Conservation (phyloP, 75 land plant genomes). For the Chamaecyparis obtusa region DNA sequence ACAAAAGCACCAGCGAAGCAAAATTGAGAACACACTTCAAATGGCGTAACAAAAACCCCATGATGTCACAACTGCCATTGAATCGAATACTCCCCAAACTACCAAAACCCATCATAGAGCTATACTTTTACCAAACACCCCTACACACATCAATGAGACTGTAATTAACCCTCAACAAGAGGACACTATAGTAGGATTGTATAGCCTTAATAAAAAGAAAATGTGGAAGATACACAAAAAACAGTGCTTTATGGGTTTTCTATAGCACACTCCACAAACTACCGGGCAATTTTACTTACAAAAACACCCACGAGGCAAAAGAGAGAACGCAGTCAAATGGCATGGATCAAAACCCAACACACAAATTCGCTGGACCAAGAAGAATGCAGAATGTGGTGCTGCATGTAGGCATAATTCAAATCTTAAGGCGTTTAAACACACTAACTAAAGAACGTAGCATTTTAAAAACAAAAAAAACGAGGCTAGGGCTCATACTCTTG, state of each 20-base stretch:
- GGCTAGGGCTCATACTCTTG: slow-evolving; percentile 16
- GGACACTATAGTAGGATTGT: background rate
- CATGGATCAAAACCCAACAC: background rate
- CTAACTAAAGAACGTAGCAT: background rate
- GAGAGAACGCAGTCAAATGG: background rate
- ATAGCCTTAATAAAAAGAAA: background rate
- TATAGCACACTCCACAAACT: background rate
- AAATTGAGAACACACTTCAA: background rate
- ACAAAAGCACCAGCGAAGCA: background rate
- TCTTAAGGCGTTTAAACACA: background rate
- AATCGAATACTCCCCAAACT: background rate
- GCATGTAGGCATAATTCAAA: background rate
- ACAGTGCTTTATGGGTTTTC: background rate
- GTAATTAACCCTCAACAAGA: background rate
- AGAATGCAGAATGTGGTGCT: background rate
- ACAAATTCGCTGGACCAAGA: background rate
- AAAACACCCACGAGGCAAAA: background rate
- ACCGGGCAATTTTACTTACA: background rate
- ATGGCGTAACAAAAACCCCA: background rate
- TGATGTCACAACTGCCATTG: background rate
- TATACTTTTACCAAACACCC: background rate
- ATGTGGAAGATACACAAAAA: background rate
- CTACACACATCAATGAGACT: background rate
- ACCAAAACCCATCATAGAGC: background rate
- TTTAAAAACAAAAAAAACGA: background rate